Conservation (phyloP, 768 basidiomycete genomes). For the Pleurotus cornucopiae region DNA sequence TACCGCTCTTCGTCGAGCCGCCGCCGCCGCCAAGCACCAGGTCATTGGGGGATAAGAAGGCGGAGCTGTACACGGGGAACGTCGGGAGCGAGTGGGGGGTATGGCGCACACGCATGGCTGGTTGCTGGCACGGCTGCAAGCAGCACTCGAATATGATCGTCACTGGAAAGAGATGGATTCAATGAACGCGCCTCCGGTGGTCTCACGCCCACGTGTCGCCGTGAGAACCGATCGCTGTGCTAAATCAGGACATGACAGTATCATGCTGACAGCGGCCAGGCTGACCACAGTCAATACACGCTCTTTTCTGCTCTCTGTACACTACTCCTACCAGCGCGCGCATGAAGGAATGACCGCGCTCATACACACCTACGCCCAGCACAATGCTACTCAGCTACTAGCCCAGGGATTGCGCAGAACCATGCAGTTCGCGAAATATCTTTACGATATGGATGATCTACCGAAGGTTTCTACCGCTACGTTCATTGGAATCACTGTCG, state of each 20-base stretch:
- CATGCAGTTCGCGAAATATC: not conserved
- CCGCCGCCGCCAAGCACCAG: slow-evolving; percentile 89
- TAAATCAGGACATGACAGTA: not conserved
- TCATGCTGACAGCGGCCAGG: not conserved
- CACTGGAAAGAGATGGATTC: too few relatives aligned
- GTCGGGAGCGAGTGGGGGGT: slow-evolving; percentile 68
- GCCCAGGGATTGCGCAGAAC: not conserved
- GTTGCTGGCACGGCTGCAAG: not conserved
- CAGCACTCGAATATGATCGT: too few relatives aligned
- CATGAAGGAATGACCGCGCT: not conserved
- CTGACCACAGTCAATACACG: slow-evolving; percentile 1
- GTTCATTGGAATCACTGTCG: slow-evolving; percentile 76
- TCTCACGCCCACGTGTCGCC: not conserved
- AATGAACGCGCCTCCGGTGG: too few relatives aligned
- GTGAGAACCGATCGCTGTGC: slow-evolving; percentile 6
- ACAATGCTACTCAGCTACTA: not conserved
- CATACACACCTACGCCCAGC: not conserved
- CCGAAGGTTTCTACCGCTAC: slow-evolving; percentile 54
- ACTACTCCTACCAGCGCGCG: not conserved
- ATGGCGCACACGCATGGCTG: slow-evolving; percentile 75
- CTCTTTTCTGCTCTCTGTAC: not conserved
- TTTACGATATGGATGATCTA: slow-evolving; percentile 24
- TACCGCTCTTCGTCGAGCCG: slow-evolving; percentile 80
- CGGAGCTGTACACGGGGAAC: slow-evolving; percentile 88
- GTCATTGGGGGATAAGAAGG: slow-evolving; percentile 67